phyloP scores from a whole-genome alignment of 108 stramenopile genomes.

The Mayamaea pseudoterrestris region DNA sequence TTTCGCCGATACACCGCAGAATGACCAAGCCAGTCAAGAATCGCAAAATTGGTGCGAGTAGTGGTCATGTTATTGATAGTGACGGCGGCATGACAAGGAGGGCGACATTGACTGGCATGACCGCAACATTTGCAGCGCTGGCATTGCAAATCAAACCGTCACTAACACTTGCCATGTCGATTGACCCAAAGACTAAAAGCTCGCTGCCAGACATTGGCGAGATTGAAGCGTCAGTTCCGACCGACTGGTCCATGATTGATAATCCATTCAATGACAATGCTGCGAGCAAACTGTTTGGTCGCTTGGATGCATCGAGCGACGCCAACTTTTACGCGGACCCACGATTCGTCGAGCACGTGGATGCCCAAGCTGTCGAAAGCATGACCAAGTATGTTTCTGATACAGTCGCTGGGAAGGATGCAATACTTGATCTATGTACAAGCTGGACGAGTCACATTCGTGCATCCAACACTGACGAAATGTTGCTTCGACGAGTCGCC shows the following conservation, averaged over 20 bases:
- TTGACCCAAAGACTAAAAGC: slow-evolving; percentile 62
- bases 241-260: slow-evolving; percentile 46
- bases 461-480: slow-evolving; percentile 11
- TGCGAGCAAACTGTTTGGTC: slow-evolving; percentile 22
- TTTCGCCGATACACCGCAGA: slow-evolving; percentile 49
- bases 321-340: slow-evolving; percentile 59
- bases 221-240: slow-evolving; percentile 57
- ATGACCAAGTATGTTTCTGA: slow-evolving; percentile 58
- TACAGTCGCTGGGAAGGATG: slow-evolving; percentile 3
- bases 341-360: slow-evolving; percentile 78
- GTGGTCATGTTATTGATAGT: too few relatives aligned
- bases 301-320: slow-evolving; percentile 58
- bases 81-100: too few relatives aligned
- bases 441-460: slow-evolving; percentile 77
- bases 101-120: too few relatives aligned
- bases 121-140: too few relatives aligned
- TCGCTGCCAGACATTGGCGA: slow-evolving; percentile 61
- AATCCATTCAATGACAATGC: slow-evolving; percentile 33
- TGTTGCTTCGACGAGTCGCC: slow-evolving; percentile 20
- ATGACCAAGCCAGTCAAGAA: slow-evolving; percentile 51
- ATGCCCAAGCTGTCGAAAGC: slow-evolving; percentile 55
- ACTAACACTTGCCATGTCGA: slow-evolving; percentile 39
- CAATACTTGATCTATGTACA: slow-evolving; percentile 70
- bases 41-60: too few relatives aligned
- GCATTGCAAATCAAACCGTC: too few relatives aligned